A percentile compares a stretch with the other conserved stretches of the same genome.
Evolutionary conservation across 352 stramenopile species (phyloP).

Genomic region (Phytophthora niederhauseri): DNA sequence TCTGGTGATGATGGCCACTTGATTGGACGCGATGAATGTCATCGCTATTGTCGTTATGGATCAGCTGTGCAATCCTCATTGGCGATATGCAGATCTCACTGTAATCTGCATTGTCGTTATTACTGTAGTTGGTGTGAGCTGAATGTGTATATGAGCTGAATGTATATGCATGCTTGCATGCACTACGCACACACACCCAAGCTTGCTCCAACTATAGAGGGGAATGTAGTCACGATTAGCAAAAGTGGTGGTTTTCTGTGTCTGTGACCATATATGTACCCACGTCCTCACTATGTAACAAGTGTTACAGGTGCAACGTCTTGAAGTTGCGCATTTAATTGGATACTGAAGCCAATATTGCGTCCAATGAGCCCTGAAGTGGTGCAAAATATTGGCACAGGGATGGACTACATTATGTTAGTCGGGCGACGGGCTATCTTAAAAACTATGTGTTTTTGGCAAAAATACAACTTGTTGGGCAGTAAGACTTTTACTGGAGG

Average conservation of each 20-base stretch:
- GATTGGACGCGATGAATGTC: neutral
- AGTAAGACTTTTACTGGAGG: neutral
- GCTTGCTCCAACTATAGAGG: too few species aligned
- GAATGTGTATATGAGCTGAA: too few species aligned
- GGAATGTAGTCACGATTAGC: too few species aligned
- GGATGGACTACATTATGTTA: too few species aligned
- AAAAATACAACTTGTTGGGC: neutral
- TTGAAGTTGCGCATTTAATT: neutral
- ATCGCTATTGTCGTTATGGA: neutral
- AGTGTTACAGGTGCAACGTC: neutral
- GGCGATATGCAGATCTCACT: neutral
- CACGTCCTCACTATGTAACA: neutral
- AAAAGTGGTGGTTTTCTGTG: too few species aligned
- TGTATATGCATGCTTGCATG: neutral
- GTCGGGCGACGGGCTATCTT: too few species aligned
- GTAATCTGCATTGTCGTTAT: neutral
- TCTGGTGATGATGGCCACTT: neutral
- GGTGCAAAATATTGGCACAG: too few species aligned
- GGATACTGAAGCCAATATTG: neutral
- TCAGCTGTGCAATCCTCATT: neutral
- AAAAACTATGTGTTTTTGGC: too few species aligned
- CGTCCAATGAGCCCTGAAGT: neutral
- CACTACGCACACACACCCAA: neutral
- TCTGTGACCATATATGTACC: neutral
- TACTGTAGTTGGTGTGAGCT: too few species aligned